Evolutionary conservation across 2,329 filamentous ascomycete genomes (phyloP).

Genomic region (Aspergillus versicolor): DNA sequence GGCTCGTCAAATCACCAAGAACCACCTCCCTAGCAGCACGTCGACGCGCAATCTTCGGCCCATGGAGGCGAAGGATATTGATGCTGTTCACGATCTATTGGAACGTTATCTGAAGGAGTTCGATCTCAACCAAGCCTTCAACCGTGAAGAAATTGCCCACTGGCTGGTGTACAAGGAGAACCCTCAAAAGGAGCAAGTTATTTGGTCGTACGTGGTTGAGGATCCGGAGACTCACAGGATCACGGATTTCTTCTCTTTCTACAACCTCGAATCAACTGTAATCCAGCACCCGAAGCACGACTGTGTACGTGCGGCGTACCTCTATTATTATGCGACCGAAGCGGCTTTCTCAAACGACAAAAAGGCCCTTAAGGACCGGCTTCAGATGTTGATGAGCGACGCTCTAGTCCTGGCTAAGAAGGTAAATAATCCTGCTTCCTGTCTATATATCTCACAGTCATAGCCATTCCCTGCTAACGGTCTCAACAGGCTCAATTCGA

Average conservation of each 20-base stretch:
- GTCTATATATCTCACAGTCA: not conserved
- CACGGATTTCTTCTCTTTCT: slow-evolving; percentile 97
- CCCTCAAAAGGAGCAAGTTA: slow-evolving; percentile 70
- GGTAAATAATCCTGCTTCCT: slow-evolving; percentile 35
- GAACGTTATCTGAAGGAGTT: slow-evolving; percentile 76
- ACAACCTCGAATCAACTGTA: slow-evolving; percentile 88
- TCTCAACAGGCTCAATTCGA: slow-evolving; percentile 68
- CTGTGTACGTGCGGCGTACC: slow-evolving; percentile 83
- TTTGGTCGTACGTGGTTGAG: slow-evolving; percentile 93
- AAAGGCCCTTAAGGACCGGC: slow-evolving; percentile 68
- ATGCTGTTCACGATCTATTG: slow-evolving; percentile 71
- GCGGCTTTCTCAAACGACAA: slow-evolving; percentile 61
- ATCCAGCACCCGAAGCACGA: slow-evolving; percentile 78
- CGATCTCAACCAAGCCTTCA: slow-evolving; percentile 80
- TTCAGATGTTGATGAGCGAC: slow-evolving; percentile 80
- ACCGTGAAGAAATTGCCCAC: slow-evolving; percentile 77
- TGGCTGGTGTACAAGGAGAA: slow-evolving; percentile 76
- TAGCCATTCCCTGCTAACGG: slow-evolving; percentile 2
- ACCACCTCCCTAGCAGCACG: slow-evolving; percentile 74
- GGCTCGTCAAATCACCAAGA: slow-evolving; percentile 80
- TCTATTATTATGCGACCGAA: slow-evolving; percentile 95
- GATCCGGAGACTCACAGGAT: slow-evolving; percentile 70
- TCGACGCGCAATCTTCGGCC: slow-evolving; percentile 71
- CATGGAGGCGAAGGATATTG: slow-evolving; percentile 77
- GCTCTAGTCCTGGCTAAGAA: slow-evolving; percentile 84